A percentile compares a stretch with the other conserved stretches of the same genome.
These are phyloP conservation scores for Blastocystis sp. DNA, from an alignment of 352 stramenopile species.

Conservation along the genomic window DNA sequence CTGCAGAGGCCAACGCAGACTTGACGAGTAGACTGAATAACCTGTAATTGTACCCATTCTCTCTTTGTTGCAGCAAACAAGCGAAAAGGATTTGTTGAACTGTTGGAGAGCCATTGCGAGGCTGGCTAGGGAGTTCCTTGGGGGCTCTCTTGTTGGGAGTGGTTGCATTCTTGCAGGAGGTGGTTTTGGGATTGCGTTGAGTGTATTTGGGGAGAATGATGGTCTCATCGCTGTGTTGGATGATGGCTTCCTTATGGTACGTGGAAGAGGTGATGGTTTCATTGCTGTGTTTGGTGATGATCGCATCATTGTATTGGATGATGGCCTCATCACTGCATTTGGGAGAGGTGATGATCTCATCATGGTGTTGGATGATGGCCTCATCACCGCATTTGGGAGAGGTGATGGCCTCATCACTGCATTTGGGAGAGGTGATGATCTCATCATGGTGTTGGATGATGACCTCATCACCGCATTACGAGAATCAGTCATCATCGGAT, in stretches of 20 bases:
- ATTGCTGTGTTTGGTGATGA: too few relatives aligned
- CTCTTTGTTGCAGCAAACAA: constrained; percentile 44
- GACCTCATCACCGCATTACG: too few relatives aligned
- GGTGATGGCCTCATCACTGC: too few relatives aligned
- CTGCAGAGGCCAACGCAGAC: not conserved
- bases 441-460: too few relatives aligned
- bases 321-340: too few relatives aligned
- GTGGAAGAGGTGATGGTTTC: too few relatives aligned
- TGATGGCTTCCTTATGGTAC: not conserved
- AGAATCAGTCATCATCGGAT: too few relatives aligned
- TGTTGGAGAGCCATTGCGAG: not conserved
- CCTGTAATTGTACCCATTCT: constrained; percentile 29
- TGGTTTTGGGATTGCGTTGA: not conserved
- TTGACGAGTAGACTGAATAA: constrained; percentile 40
- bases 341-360: too few relatives aligned
- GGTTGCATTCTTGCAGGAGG: not conserved
- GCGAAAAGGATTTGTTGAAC: not conserved
- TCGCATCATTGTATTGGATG: too few relatives aligned
- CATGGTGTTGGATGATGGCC: too few relatives aligned
- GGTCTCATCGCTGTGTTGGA: not conserved
- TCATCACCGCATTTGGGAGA: too few relatives aligned
- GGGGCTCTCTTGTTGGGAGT: not conserved
- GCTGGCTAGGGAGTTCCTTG: not conserved
- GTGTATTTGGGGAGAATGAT: not conserved
- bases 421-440: too few relatives aligned